Percentiles rank a stretch among this genome's conserved stretches.
Evolutionary conservation across 164 flowering plant species (phyloP).

Genomic region (Euptelea pleiosperma): DNA sequence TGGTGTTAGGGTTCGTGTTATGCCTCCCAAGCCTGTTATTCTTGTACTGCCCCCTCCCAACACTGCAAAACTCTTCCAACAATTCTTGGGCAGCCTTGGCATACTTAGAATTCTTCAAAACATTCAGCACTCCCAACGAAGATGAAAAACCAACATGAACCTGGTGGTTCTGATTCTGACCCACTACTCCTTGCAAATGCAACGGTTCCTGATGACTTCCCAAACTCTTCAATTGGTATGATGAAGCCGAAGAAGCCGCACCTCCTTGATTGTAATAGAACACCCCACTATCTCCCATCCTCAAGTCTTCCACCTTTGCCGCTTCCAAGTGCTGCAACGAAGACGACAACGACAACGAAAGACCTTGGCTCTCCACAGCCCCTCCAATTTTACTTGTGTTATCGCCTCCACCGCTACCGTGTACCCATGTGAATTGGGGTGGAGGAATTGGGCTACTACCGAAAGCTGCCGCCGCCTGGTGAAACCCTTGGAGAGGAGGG

Average conservation of each 20-base stretch:
- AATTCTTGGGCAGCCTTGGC: conserved; percentile 67
- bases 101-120: conserved; percentile 66
- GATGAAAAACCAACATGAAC: conserved; percentile 42
- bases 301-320: conserved; percentile 60
- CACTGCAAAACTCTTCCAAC: conserved; percentile 82
- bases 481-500: conserved; percentile 29
- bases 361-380: conserved; percentile 51
- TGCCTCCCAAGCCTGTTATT: conserved; percentile 37
- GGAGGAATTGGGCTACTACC: conserved; percentile 11
- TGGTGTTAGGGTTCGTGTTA: conserved; percentile 48
- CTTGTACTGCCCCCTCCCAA: conserved; percentile 69
- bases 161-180: conserved; percentile 11
- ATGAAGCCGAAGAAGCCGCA: conserved; percentile 14
- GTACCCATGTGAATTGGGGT: conserved; percentile 21
- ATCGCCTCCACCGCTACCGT: conserved; percentile 7
- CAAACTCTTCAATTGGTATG: conserved; percentile 26
- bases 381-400: conserved; percentile 23
- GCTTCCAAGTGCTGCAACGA: conserved; percentile 59
- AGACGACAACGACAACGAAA: conserved; percentile 65
- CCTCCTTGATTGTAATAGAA: conserved; percentile 34
- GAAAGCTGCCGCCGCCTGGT: neutral
- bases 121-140: conserved; percentile 19
- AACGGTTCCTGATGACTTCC: conserved; percentile 19
- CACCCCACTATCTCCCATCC: conserved; percentile 45
- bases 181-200: conserved; percentile 29